Percentiles rank a stretch among this genome's conserved stretches.
These are phyloP conservation scores for Tarenaya hassleriana DNA, from an alignment of 345 rosid genomes.

Conservation along the genomic window DNA sequence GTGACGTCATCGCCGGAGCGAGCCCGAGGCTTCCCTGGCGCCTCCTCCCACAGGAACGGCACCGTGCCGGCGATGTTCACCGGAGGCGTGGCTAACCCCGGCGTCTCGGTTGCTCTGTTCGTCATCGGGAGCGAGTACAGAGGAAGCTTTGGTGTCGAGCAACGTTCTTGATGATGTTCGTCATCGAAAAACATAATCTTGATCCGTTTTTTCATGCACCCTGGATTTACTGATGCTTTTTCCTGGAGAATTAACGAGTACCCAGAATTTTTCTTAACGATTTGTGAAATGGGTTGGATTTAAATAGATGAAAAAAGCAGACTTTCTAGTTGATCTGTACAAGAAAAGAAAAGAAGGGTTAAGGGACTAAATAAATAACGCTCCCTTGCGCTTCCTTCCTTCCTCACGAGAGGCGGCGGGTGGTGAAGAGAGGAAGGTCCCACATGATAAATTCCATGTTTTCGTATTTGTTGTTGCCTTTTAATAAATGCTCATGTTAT, in stretches of 20 bases:
- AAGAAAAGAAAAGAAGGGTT: constrained; percentile 23
- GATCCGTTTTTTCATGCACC: too few species aligned
- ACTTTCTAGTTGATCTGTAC: constrained; percentile 24
- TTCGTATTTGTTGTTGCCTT: too few species aligned
- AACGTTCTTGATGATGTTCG: constrained; percentile 25
- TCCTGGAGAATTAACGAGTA: not conserved
- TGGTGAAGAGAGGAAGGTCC: too few species aligned
- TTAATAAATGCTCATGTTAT: too few species aligned
- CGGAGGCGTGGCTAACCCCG: constrained; percentile 58
- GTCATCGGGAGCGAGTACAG: constrained; percentile 46
- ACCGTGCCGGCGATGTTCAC: constrained; percentile 45
- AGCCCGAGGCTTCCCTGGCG: constrained; percentile 78
- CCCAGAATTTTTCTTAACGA: constrained; percentile 17
- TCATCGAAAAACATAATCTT: constrained; percentile 13
- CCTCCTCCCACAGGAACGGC: constrained; percentile 93
- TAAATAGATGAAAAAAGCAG: constrained; percentile 21
- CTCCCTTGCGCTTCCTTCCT: too few species aligned
- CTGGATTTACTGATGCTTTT: too few species aligned
- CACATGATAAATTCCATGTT: too few species aligned
- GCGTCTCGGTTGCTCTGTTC: constrained; percentile 25
- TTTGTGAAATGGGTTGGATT: constrained; percentile 20
- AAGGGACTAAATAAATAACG: constrained; percentile 22
- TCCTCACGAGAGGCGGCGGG: too few species aligned
- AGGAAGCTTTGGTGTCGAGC: constrained; percentile 48
- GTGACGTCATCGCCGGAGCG: constrained; percentile 5